Evolutionary conservation across 495 filamentous ascomycete species (phyloP).

Genomic region (Trypethelium eluteriae): DNA sequence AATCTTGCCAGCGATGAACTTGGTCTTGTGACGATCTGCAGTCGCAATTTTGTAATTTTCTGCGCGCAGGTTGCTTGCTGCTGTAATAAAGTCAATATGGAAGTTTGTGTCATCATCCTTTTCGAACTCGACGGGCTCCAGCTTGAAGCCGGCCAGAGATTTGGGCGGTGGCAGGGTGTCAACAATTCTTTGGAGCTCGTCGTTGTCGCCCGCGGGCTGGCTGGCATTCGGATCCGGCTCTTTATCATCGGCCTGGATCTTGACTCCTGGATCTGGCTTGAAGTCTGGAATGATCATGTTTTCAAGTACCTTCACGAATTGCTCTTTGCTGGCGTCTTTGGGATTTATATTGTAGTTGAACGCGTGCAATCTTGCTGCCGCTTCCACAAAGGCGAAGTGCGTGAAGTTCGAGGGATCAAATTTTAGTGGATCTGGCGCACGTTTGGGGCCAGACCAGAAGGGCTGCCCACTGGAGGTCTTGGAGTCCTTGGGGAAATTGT

Average conservation of each 20-base stretch:
- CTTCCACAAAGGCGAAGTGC: slow-evolving; percentile 77
- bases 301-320: slow-evolving; percentile 70
- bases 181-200: slow-evolving; percentile 62
- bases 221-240: slow-evolving; percentile 86
- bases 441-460: slow-evolving; percentile 99
- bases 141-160: slow-evolving; percentile 72
- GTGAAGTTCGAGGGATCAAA: slow-evolving; percentile 78
- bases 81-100: slow-evolving; percentile 99
- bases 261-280: slow-evolving; percentile 80
- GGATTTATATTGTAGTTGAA: slow-evolving; percentile 96
- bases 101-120: slow-evolving; percentile 98
- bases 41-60: slow-evolving; percentile 94
- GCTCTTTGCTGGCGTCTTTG: slow-evolving; percentile 57
- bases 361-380: slow-evolving; percentile 85
- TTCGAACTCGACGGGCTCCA: slow-evolving; percentile 93
- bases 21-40: slow-evolving; percentile 93
- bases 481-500: slow-evolving; percentile 96
- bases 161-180: slow-evolving; percentile 65
- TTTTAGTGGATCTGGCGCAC: slow-evolving; percentile 82
- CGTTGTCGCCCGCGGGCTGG: slow-evolving; percentile 50
- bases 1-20: slow-evolving; percentile 99
- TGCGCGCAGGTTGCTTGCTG: slow-evolving; percentile 90
- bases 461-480: slow-evolving; percentile 76
- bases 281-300: slow-evolving; percentile 97
- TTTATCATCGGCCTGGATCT: slow-evolving; percentile 93